Evolutionary conservation across 2,329 filamentous ascomycete species (phyloP).

Genomic region (Keithomyces neogunnii): DNA sequence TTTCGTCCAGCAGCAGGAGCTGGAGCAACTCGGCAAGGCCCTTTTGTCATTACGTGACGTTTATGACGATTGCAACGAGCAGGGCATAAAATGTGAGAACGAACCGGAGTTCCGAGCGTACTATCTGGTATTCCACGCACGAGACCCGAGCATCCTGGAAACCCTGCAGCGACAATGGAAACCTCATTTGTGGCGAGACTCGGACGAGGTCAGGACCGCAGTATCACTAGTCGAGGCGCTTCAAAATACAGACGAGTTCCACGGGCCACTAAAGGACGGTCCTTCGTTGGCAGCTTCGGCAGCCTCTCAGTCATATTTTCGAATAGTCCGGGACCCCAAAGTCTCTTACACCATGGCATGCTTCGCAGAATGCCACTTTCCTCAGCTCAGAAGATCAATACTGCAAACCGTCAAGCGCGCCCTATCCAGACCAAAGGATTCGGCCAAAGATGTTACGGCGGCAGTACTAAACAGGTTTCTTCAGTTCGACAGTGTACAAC

Average conservation of each 20-base stretch:
- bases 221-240: slow-evolving; percentile 51
- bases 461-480: slow-evolving; percentile 46
- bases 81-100: slow-evolving; percentile 49
- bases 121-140: slow-evolving; percentile 53
- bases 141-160: slow-evolving; percentile 47
- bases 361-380: slow-evolving; percentile 60
- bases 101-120: slow-evolving; percentile 60
- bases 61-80: slow-evolving; percentile 56
- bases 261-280: slow-evolving; percentile 46
- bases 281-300: slow-evolving; percentile 41
- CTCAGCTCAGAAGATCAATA: slow-evolving; percentile 49
- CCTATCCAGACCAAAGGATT: slow-evolving; percentile 47
- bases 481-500: slow-evolving; percentile 58
- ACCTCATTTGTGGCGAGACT: slow-evolving; percentile 42
- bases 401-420: slow-evolving; percentile 45
- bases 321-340: slow-evolving; percentile 45
- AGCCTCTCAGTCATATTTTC: slow-evolving; percentile 47
- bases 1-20: slow-evolving; percentile 59
- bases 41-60: slow-evolving; percentile 56
- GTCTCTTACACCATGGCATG: slow-evolving; percentile 64
- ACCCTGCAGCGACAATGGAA: slow-evolving; percentile 49
- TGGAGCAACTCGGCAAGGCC: slow-evolving; percentile 58
- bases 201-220: slow-evolving; percentile 52
- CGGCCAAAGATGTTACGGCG: slow-evolving; percentile 52
- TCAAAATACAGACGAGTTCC: slow-evolving; percentile 48